Conservation (phyloP, 208 protist species). For the Borovskyia barvae region DNA sequence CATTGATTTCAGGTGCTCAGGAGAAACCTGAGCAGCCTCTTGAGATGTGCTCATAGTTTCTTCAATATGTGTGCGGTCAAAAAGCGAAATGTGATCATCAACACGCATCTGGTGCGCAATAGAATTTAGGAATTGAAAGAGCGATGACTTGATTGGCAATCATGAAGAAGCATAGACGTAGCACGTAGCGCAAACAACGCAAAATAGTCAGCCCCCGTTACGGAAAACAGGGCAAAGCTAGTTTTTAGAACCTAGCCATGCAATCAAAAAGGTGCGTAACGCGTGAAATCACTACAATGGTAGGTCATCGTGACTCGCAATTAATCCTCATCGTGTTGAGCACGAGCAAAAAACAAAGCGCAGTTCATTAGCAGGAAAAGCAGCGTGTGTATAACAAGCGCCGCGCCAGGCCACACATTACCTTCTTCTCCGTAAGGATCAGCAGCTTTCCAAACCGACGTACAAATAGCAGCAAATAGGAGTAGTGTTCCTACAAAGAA, state of each 20-base stretch:
- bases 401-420: slow-evolving; percentile 41
- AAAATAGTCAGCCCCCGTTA: too few species aligned
- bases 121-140: too few species aligned
- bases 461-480: slow-evolving; percentile 42
- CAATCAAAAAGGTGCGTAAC: too few species aligned
- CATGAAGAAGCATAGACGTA: too few species aligned
- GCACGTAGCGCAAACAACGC: too few species aligned
- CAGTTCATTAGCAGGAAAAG: slow-evolving; percentile 43
- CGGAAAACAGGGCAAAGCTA: too few species aligned
- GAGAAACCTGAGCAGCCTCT: slow-evolving; percentile 18
- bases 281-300: too few species aligned
- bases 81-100: not conserved
- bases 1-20: slow-evolving; percentile 69
- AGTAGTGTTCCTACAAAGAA: slow-evolving; percentile 61
- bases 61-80: not conserved
- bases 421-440: slow-evolving; percentile 39
- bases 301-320: too few species aligned
- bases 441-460: slow-evolving; percentile 53
- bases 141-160: too few species aligned
- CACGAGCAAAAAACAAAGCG: slow-evolving; percentile 13
- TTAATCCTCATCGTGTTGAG: slow-evolving; percentile 11
- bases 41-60: slow-evolving; percentile 31
- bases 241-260: too few species aligned
- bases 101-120: too few species aligned
- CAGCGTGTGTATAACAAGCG: slow-evolving; percentile 42